phyloP scores from a whole-genome alignment of 441 rosid species.

The Populus hybrid region DNA sequence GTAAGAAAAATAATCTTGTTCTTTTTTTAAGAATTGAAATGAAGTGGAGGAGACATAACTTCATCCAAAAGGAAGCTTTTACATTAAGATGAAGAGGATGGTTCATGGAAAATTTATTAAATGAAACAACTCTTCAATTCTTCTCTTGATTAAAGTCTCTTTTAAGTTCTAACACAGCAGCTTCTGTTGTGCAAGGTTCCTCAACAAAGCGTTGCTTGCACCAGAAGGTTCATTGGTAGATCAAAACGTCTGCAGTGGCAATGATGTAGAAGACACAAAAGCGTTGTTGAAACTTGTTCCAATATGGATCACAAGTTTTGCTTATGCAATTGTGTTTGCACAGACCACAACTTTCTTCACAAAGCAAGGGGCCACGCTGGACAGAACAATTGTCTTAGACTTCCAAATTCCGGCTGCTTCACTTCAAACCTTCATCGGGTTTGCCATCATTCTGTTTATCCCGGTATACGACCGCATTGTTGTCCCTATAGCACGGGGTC shows the following conservation, averaged over 20 bases:
- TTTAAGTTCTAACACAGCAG: background rate
- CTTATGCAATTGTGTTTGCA: conserved; percentile 30
- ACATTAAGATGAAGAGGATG: background rate
- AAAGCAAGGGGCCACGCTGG: conserved; percentile 61
- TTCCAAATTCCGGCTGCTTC: conserved; percentile 51
- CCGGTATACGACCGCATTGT: conserved; percentile 50
- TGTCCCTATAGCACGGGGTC: conserved; percentile 36
- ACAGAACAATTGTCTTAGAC: conserved; percentile 37
- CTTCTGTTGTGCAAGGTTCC: conserved; percentile 16
- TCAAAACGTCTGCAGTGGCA: conserved; percentile 20
- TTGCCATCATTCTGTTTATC: conserved; percentile 36
- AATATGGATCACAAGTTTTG: conserved; percentile 33
- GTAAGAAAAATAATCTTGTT: conserved; percentile 21
- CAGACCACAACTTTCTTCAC: conserved; percentile 56
- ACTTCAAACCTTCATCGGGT: conserved; percentile 46
- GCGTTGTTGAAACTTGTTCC: conserved; percentile 34
- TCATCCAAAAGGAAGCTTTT: background rate
- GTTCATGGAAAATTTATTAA: background rate
- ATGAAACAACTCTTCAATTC: background rate
- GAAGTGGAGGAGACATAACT: too few relatives aligned
- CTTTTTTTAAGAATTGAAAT: background rate
- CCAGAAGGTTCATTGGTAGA: conserved; percentile 13
- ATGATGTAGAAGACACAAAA: conserved; percentile 35
- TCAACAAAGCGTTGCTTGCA: conserved; percentile 27
- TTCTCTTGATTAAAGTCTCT: background rate